Base-by-base conservation (phyloP, 2,329 filamentous ascomycete species). In the Colletotrichum truncatum region DNA sequence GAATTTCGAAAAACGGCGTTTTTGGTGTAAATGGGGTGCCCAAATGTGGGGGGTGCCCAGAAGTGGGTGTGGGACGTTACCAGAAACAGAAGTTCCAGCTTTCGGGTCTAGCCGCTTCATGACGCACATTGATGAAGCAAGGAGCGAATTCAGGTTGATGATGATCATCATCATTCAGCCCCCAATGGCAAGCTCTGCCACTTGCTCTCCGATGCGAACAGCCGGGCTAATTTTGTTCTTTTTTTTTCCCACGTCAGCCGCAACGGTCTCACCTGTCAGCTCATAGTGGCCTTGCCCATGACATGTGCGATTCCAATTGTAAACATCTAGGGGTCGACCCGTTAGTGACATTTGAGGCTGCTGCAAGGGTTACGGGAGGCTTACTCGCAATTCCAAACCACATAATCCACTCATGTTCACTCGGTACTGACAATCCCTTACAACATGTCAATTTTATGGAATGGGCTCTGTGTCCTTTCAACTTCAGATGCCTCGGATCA, bases 191-290 rank as follows among this genome's bases (percentile, higher is more conserved):
- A 51, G 34, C 45, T 41, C 45, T 41, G 34, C 45, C 23, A 30
- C 41, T 32, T 56, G 54, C 30, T 6, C 16, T 30, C 6, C 54
- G 25, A 32, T 46, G 41, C 55, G 7, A n/a, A n/a, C n/a, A n/a
- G n/a, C n/a, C n/a, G n/a, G n/a, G n/a, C n/a, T n/a, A n/a, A n/a
- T n/a, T n/a, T n/a, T n/a, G n/a, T n/a, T n/a, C n/a, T n/a, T n/a
- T n/a, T n/a, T n/a, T n/a, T n/a, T n/a, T n/a, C n/a, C n/a, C 9
- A 12, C 46, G 39, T 60, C 61, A 65, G 56, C 49, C 23, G 56
- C 57, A 38, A 43, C 18, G 21, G 6, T 49, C 49, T 51, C 16
- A 36, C 57, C 11, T 21, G 61, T 49, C 56, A 52, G 52, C 59
- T 30, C 10, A 21, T 12, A 34, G 9, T 32, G 16, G 14, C 52